phyloP scores from a whole-genome alignment of 176 grass and related monocot genomes.

The Juncus inflexus region DNA sequence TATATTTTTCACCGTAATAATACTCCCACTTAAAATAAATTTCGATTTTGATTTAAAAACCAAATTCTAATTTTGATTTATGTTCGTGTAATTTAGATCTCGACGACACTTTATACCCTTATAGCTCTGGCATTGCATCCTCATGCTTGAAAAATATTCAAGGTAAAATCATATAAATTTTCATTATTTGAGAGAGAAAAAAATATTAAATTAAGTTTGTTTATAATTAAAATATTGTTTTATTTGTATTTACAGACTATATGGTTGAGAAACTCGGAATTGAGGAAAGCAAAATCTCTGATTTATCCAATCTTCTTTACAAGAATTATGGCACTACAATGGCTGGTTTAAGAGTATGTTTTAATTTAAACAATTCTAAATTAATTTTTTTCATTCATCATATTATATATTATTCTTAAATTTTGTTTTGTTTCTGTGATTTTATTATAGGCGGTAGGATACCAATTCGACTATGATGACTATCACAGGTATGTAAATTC shows the following conservation, averaged over 20 bases:
- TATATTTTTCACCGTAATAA: not conserved
- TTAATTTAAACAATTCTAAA: not conserved
- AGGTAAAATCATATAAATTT: conserved; percentile 34
- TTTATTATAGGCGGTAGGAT: conserved; percentile 58
- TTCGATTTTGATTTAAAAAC: not conserved
- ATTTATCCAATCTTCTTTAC: conserved; percentile 72
- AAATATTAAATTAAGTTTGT: not conserved
- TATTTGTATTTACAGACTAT: conserved; percentile 44
- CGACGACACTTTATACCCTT: conserved; percentile 86
- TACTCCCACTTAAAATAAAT: too few species aligned
- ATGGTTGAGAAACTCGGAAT: conserved; percentile 75
- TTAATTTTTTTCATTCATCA: not conserved
- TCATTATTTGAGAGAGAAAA: not conserved
- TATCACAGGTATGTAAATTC: conserved; percentile 54
- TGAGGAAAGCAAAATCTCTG: conserved; percentile 46
- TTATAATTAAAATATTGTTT: not conserved
- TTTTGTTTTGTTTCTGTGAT: not conserved
- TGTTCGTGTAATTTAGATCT: conserved; percentile 44
- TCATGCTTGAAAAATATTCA: conserved; percentile 67
- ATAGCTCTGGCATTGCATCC: conserved; percentile 54
- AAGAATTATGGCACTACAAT: conserved; percentile 95
- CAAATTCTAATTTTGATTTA: not conserved
- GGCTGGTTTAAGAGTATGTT: conserved; percentile 65
- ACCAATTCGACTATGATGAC: conserved; percentile 70
- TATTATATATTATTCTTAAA: not conserved